phyloP scores from a whole-genome alignment of 208 protist species.

The Crithidia brevicula region DNA sequence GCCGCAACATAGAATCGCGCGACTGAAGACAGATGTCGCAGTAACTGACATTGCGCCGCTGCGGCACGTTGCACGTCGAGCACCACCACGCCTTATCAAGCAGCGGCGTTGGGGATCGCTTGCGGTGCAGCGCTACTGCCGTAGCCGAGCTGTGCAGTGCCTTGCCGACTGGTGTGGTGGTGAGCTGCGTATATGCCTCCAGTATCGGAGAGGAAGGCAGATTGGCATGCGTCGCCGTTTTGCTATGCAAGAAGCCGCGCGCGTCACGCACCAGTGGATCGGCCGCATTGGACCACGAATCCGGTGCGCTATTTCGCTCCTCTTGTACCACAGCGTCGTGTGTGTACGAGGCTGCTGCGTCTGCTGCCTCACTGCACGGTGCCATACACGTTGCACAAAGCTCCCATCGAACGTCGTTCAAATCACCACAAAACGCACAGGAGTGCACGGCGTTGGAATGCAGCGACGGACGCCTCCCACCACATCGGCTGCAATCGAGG shows the following conservation, averaged over 20 bases:
- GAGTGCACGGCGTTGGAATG: conserved; percentile 44
- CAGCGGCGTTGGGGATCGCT: conserved; percentile 5
- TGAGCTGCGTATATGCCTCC: too few relatives aligned
- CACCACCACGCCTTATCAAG: conserved; percentile 75
- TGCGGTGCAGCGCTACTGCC: background rate
- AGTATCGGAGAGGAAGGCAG: too few relatives aligned
- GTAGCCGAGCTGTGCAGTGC: background rate
- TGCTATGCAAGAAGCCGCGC: background rate
- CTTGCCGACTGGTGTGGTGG: too few relatives aligned
- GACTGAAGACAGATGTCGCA: conserved; percentile 86
- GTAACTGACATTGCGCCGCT: conserved; percentile 80
- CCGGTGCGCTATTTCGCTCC: background rate
- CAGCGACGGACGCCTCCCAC: conserved; percentile 14
- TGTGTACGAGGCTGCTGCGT: background rate
- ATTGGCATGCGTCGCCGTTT: background rate
- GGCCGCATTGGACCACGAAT: background rate
- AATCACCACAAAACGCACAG: conserved; percentile 52
- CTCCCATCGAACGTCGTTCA: conserved; percentile 84
- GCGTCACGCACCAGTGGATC: background rate
- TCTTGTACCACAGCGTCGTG: background rate
- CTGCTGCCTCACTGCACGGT: conserved; percentile 13
- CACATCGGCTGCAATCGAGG: conserved; percentile 45
- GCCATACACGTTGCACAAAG: conserved; percentile 70
- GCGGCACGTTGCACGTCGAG: conserved; percentile 70
- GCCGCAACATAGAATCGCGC: conserved; percentile 13